phyloP scores from a whole-genome alignment of 176 grass and related monocot genomes.

The Luzula sylvatica region DNA sequence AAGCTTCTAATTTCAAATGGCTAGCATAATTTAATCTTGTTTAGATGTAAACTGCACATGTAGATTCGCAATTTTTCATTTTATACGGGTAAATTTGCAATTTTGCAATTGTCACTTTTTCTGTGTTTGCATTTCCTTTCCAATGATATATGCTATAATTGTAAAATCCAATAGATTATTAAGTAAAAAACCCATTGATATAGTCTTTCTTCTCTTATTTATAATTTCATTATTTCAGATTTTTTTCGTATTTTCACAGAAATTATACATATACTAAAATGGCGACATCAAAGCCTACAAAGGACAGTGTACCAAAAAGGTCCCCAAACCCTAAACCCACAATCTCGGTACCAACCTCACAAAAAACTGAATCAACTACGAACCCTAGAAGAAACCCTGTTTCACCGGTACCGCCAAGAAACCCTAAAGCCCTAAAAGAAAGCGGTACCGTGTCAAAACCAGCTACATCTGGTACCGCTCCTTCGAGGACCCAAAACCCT shows the following conservation, averaged over 20 bases:
- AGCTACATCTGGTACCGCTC: background rate
- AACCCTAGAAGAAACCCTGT: background rate
- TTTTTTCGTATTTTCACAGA: conserved; percentile 5
- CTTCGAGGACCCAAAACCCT: conserved; percentile 6
- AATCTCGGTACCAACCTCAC: background rate
- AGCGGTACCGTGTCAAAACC: conserved; percentile 2
- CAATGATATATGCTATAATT: too few relatives aligned
- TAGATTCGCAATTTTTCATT: too few relatives aligned
- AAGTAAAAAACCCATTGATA: too few relatives aligned
- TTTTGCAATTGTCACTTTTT: too few relatives aligned
- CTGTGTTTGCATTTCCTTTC: too few relatives aligned
- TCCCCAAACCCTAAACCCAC: background rate
- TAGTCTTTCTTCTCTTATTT: too few relatives aligned
- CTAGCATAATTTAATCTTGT: too few relatives aligned
- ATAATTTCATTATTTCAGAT: background rate
- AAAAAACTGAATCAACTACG: conserved; percentile 2
- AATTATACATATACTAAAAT: conserved; percentile 8
- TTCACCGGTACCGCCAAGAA: background rate
- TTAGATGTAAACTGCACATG: too few relatives aligned
- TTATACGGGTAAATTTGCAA: too few relatives aligned
- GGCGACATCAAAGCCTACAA: conserved; percentile 22
- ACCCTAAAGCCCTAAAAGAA: background rate
- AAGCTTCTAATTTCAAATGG: too few relatives aligned
- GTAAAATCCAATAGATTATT: too few relatives aligned
- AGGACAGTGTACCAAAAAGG: conserved; percentile 1